Percentiles rank a stretch among this genome's conserved stretches.
phyloP scores from a whole-genome alignment of 345 rosid species.

The Murraya paniculata region DNA sequence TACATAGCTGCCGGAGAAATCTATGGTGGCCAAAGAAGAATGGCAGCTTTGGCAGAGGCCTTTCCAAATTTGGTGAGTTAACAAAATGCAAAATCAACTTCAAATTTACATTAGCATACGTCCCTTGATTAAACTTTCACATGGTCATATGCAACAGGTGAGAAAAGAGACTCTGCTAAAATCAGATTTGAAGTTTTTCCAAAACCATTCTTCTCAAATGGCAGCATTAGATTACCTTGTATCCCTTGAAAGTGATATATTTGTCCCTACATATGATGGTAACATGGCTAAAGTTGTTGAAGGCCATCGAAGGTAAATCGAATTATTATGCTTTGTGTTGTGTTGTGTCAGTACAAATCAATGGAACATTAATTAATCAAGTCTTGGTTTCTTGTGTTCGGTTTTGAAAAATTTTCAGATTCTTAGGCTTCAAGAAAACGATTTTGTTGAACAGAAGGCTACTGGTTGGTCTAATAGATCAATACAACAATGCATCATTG shows the following conservation, averaged over 20 bases:
- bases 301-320: constrained; percentile 87
- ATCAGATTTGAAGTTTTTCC: constrained; percentile 62
- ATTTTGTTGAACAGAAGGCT: constrained; percentile 65
- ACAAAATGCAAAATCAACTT: background rate
- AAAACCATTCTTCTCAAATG: constrained; percentile 87
- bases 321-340: background rate
- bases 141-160: constrained; percentile 47
- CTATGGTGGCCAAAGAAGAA: constrained; percentile 78
- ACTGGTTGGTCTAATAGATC: constrained; percentile 69
- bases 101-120: background rate
- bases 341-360: background rate
- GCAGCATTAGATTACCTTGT: constrained; percentile 89
- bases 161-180: constrained; percentile 76
- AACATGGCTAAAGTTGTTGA: constrained; percentile 99
- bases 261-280: constrained; percentile 89
- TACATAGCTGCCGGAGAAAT: constrained; percentile 98
- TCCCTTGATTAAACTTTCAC: background rate
- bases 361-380: background rate
- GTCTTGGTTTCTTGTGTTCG: background rate
- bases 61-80: constrained; percentile 83
- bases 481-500: constrained; percentile 51
- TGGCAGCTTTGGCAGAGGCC: constrained; percentile 52
- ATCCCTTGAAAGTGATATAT: constrained; percentile 85
- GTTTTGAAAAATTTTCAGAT: constrained; percentile 40
- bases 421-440: constrained; percentile 93